Conservation (phyloP, 306 rosid genomes). For the Psophocarpus tetragonolobus region DNA sequence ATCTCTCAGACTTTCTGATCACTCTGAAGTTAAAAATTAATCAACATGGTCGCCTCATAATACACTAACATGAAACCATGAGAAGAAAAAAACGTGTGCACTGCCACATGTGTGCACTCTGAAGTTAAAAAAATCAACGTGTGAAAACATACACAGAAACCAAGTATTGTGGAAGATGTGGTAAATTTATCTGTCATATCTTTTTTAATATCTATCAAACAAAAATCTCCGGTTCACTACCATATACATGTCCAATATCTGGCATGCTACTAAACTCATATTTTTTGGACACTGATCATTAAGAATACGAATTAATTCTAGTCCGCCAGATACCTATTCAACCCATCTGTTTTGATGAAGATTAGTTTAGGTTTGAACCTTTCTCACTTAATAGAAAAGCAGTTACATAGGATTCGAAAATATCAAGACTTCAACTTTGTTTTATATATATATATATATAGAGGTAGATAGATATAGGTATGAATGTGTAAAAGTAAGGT, state of each 20-base stretch:
- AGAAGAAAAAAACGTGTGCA: not conserved
- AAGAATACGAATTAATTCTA: not conserved
- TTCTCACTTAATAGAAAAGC: not conserved
- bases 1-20: not conserved
- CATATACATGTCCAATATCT: not conserved
- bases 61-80: not conserved
- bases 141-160: not conserved
- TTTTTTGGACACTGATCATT: not conserved
- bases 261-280: not conserved
- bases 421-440: too few relatives aligned
- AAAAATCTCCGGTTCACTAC: not conserved
- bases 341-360: not conserved
- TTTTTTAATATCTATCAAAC: not conserved
- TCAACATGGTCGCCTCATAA: constrained; percentile 8
- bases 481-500: too few relatives aligned
- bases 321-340: not conserved
- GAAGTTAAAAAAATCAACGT: too few relatives aligned
- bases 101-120: too few relatives aligned
- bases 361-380: not conserved
- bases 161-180: not conserved
- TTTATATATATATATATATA: too few relatives aligned
- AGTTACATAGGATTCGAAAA: too few relatives aligned
- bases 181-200: not conserved
- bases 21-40: not conserved
- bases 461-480: too few relatives aligned